Evolutionary conservation across 2,329 filamentous ascomycete species (phyloP).

Genomic region (Xylariaceae sp.): DNA sequence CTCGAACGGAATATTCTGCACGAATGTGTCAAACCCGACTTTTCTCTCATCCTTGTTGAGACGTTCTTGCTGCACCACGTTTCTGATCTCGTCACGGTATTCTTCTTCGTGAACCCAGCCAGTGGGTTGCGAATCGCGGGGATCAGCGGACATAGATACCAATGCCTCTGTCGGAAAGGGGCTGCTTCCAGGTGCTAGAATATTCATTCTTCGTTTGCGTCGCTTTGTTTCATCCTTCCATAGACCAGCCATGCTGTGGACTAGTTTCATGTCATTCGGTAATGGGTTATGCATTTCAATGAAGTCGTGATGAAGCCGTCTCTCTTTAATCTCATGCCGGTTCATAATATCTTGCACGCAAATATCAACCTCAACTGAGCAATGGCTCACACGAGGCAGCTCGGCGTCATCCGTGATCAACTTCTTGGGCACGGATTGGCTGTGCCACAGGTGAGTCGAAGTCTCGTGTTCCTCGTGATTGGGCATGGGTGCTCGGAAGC

Average conservation of each 20-base stretch:
- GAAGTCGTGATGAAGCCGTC: constrained; percentile 85
- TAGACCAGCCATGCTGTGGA: constrained; percentile 88
- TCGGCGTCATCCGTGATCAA: constrained; percentile 58
- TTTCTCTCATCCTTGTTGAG: constrained; percentile 39
- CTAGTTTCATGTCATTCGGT: constrained; percentile 69
- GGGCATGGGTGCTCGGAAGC: constrained; percentile 74
- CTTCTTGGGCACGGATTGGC: constrained; percentile 59
- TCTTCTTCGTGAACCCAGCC: constrained; percentile 93
- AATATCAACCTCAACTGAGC: constrained; percentile 84
- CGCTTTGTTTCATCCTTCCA: constrained; percentile 88
- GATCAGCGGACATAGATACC: constrained; percentile 83
- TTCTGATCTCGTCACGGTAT: constrained; percentile 61
- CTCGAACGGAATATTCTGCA: constrained; percentile 50
- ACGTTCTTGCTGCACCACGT: constrained; percentile 63
- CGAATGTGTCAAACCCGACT: constrained; percentile 63
- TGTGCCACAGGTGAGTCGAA: constrained; percentile 72
- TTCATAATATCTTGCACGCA: constrained; percentile 87
- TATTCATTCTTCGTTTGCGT: constrained; percentile 67
- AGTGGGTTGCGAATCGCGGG: constrained; percentile 65
- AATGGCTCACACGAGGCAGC: constrained; percentile 79
- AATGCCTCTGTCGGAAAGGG: constrained; percentile 79
- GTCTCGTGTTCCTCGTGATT: constrained; percentile 58
- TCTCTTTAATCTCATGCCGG: constrained; percentile 66
- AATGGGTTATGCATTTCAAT: constrained; percentile 65
- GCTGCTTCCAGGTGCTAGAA: constrained; percentile 60